These are phyloP conservation scores for Fusarium oligoseptatum DNA, from an alignment of 2,329 filamentous ascomycete species.

Conservation along the genomic window DNA sequence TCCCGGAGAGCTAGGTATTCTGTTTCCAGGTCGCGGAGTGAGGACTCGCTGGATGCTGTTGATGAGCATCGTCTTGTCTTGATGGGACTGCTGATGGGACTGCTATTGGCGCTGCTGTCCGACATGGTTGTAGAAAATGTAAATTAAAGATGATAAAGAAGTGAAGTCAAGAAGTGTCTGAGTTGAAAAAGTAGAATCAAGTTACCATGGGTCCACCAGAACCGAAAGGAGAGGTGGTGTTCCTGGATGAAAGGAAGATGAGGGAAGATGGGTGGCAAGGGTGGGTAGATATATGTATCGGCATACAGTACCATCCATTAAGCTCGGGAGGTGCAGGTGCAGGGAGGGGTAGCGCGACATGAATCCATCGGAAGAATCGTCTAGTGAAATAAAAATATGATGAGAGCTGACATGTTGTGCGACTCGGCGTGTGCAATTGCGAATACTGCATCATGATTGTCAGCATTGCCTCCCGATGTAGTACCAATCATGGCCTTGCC, in stretches of 20 bases:
- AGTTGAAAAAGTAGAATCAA: slow-evolving; percentile 6
- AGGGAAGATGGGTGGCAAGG: slow-evolving; percentile 13
- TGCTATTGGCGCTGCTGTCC: slow-evolving; percentile 6
- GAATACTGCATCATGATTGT: slow-evolving; percentile 36
- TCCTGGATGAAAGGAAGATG: slow-evolving; percentile 9
- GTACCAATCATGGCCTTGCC: slow-evolving; percentile 41
- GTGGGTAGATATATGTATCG: slow-evolving; percentile 18
- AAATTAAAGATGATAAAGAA: background rate
- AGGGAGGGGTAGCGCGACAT: slow-evolving; percentile 27
- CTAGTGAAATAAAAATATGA: slow-evolving; percentile 22
- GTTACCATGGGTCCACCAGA: background rate
- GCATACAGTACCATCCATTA: background rate
- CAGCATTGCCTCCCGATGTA: slow-evolving; percentile 40
- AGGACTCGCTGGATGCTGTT: slow-evolving; percentile 37
- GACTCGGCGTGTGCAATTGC: slow-evolving; percentile 20
- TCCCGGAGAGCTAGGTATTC: slow-evolving; percentile 44
- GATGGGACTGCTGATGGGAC: slow-evolving; percentile 22
- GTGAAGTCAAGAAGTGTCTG: background rate
- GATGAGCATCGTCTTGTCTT: slow-evolving; percentile 34
- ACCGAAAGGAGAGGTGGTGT: slow-evolving; percentile 4
- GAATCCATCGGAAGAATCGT: slow-evolving; percentile 27
- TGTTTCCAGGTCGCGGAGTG: slow-evolving; percentile 36
- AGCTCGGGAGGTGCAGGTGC: slow-evolving; percentile 8
- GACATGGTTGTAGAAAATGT: slow-evolving; percentile 27
- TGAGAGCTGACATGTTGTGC: slow-evolving; percentile 39